phyloP scores from a whole-genome alignment of 2,329 filamentous ascomycete species.

The Botrytis medusae region DNA sequence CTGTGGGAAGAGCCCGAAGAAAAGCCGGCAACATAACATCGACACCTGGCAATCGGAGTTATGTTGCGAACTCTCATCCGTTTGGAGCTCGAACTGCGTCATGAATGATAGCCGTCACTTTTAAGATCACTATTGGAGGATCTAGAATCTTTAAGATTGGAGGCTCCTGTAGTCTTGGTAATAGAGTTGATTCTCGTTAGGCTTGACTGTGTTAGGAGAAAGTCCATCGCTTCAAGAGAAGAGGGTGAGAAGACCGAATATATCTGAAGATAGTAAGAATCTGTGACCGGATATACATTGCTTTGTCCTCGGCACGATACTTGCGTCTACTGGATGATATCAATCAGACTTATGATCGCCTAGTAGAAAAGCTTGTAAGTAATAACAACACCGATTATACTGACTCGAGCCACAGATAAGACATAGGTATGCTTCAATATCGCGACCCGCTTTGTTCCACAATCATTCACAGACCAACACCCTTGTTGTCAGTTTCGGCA shows the following conservation, averaged over 20 bases:
- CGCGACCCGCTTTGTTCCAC: fast-evolving
- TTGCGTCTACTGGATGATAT: neutral
- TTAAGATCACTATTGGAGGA: neutral
- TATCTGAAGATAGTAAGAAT: neutral
- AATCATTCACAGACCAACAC: neutral
- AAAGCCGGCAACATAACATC: neutral
- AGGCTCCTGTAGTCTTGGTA: neutral
- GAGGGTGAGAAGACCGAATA: neutral
- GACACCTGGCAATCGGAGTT: neutral
- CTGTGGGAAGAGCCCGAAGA: neutral
- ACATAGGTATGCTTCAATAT: neutral
- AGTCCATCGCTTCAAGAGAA: neutral
- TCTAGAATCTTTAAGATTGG: neutral
- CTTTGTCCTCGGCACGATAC: neutral
- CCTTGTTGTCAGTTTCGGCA: neutral
- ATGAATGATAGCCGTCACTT: neutral
- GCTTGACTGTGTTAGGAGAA: neutral
- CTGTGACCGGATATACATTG: neutral
- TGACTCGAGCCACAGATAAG: neutral
- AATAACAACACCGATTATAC: neutral
- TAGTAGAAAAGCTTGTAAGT: neutral
- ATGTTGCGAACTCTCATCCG: neutral
- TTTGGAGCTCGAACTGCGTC: neutral
- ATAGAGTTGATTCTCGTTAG: neutral
- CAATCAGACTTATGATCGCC: neutral